Conservation (phyloP, 2,329 filamentous ascomycete genomes). For the Pseudogymnoascus sp. region DNA sequence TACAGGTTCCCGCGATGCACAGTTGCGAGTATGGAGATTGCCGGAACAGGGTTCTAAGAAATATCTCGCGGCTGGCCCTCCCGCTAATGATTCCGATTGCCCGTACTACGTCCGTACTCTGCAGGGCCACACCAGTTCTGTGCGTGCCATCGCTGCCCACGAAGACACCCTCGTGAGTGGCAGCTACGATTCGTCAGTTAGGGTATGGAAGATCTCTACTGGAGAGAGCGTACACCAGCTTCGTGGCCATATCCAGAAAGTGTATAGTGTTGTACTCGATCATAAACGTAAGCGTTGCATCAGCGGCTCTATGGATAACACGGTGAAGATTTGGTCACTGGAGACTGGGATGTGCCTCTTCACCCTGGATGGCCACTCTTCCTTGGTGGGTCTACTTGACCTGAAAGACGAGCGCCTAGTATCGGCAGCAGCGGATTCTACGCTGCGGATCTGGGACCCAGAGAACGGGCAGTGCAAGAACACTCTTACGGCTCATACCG, state of each 20-base stretch:
- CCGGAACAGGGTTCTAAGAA: constrained; percentile 71
- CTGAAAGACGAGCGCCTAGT: constrained; percentile 85
- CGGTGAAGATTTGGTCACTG: constrained; percentile 96
- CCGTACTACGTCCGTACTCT: constrained; percentile 90
- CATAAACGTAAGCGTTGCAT: constrained; percentile 90
- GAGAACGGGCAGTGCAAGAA: constrained; percentile 86
- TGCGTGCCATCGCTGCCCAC: constrained; percentile 90
- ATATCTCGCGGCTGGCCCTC: constrained; percentile 73
- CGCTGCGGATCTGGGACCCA: constrained; percentile 93
- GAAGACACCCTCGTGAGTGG: constrained; percentile 95
- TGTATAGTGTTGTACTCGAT: constrained; percentile 95
- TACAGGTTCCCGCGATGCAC: constrained; percentile 91
- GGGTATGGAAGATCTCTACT: constrained; percentile 96
- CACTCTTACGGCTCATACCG: constrained; percentile 86
- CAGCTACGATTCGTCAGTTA: constrained; percentile 90
- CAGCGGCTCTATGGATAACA: constrained; percentile 95
- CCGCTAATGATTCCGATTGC: constrained; percentile 71
- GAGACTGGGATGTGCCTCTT: constrained; percentile 78
- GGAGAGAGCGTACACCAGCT: constrained; percentile 81
- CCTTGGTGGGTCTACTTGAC: constrained; percentile 87
- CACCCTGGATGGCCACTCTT: constrained; percentile 86
- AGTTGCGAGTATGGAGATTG: constrained; percentile 87
- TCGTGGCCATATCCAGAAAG: constrained; percentile 82
- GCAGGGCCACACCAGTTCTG: constrained; percentile 82
- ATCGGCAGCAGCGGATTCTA: constrained; percentile 91